Conservation (phyloP, 2,329 filamentous ascomycete species). For the Thyridium curvatum region DNA sequence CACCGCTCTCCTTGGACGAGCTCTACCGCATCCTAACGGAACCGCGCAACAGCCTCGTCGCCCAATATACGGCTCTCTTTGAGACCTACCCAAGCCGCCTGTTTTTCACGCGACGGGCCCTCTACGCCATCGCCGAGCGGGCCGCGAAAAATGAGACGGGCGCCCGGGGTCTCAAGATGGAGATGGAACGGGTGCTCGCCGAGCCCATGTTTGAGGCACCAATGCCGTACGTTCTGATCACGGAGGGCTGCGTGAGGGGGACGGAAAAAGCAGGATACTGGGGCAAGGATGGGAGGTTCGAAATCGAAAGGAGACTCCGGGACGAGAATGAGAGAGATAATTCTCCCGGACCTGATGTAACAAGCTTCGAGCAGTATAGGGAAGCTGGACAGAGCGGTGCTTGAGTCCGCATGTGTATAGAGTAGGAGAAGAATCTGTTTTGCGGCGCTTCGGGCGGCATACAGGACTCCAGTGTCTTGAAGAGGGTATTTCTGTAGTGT, state of each 20-base stretch:
- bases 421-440: too few relatives aligned
- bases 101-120: slow-evolving; percentile 72
- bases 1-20: slow-evolving; percentile 60
- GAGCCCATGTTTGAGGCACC: slow-evolving; percentile 81
- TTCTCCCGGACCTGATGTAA: slow-evolving; percentile 9
- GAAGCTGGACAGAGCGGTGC: slow-evolving; percentile 43
- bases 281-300: slow-evolving; percentile 64
- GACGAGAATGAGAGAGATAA: slow-evolving; percentile 46
- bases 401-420: slow-evolving; percentile 14
- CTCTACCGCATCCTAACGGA: slow-evolving; percentile 88
- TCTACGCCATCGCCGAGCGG: slow-evolving; percentile 72
- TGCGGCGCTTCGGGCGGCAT: too few relatives aligned
- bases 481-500: too few relatives aligned
- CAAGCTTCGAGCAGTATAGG: slow-evolving; percentile 33
- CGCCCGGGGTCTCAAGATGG: slow-evolving; percentile 70
- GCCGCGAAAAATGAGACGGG: slow-evolving; percentile 63
- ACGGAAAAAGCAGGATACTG: slow-evolving; percentile 54
- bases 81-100: slow-evolving; percentile 72
- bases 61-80: slow-evolving; percentile 86
- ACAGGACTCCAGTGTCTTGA: too few relatives aligned
- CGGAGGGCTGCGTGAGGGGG: slow-evolving; percentile 60
- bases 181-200: slow-evolving; percentile 71
- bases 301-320: slow-evolving; percentile 60
- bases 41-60: slow-evolving; percentile 79
- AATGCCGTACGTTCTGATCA: slow-evolving; percentile 68